phyloP scores from a whole-genome alignment of 305 asterid species.

The Fraxinus latifolia region DNA sequence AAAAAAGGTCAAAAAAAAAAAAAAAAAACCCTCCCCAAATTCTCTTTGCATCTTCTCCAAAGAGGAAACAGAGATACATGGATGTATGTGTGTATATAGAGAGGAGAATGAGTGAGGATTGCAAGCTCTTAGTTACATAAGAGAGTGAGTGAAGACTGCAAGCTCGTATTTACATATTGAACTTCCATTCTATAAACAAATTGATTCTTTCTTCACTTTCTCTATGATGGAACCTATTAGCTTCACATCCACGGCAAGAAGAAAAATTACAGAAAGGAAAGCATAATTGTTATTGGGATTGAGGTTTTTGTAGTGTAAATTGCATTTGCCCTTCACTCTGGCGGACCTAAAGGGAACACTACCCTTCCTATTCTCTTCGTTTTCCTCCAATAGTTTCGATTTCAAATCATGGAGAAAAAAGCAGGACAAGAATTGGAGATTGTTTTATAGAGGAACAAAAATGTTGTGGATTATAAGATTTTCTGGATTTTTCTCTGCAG shows the following conservation, averaged over 20 bases:
- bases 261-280: slow-evolving; percentile 29
- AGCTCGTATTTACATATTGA: slow-evolving; percentile 48
- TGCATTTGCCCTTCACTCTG: slow-evolving; percentile 36
- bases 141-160: slow-evolving; percentile 37
- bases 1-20: background rate
- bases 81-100: background rate
- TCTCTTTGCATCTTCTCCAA: slow-evolving; percentile 26
- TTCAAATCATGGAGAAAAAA: slow-evolving; percentile 37
- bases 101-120: slow-evolving; percentile 16
- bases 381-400: slow-evolving; percentile 24
- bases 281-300: slow-evolving; percentile 35
- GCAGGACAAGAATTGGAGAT: slow-evolving; percentile 21
- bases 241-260: slow-evolving; percentile 49
- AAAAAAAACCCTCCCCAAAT: slow-evolving; percentile 15
- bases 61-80: background rate
- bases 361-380: slow-evolving; percentile 57
- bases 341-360: slow-evolving; percentile 70
- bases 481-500: slow-evolving; percentile 67
- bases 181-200: slow-evolving; percentile 26
- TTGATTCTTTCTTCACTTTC: slow-evolving; percentile 23
- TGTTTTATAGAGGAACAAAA: slow-evolving; percentile 29
- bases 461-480: slow-evolving; percentile 80
- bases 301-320: slow-evolving; percentile 5
- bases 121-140: background rate
- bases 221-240: slow-evolving; percentile 34